phyloP scores from a whole-genome alignment of 2,329 filamentous ascomycete genomes.

The Dactylellina sp. region DNA sequence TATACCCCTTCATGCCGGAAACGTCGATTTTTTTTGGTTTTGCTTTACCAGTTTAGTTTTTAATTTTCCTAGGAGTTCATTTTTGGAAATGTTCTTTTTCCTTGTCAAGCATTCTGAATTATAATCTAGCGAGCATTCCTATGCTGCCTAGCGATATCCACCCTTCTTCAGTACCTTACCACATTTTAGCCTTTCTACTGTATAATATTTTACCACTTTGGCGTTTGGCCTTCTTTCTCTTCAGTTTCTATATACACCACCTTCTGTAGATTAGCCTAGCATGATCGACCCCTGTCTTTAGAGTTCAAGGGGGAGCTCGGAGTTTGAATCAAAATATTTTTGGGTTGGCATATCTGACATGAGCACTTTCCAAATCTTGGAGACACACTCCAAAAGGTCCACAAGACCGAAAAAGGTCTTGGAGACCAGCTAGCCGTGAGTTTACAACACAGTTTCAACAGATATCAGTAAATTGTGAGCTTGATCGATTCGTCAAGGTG shows the following conservation, averaged over 20 bases:
- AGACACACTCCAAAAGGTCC: not conserved
- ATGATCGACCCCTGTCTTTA: slow-evolving; percentile 30
- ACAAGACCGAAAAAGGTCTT: too few species aligned
- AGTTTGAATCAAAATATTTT: slow-evolving; percentile 40
- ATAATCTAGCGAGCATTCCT: slow-evolving; percentile 31
- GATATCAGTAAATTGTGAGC: too few species aligned
- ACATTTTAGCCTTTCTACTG: slow-evolving; percentile 32
- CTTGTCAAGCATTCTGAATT: slow-evolving; percentile 20
- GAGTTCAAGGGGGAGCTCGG: slow-evolving; percentile 14
- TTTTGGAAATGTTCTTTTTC: slow-evolving; percentile 25
- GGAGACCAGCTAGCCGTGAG: too few species aligned
- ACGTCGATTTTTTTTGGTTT: slow-evolving; percentile 21
- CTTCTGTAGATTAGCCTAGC: slow-evolving; percentile 26
- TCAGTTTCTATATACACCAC: slow-evolving; percentile 24
- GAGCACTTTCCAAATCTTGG: slow-evolving; percentile 10
- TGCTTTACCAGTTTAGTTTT: slow-evolving; percentile 32
- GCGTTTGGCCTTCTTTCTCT: slow-evolving; percentile 33
- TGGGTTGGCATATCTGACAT: slow-evolving; percentile 4
- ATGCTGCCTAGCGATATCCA: slow-evolving; percentile 2
- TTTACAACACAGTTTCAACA: too few species aligned
- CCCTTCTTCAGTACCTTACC: not conserved
- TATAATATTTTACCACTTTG: slow-evolving; percentile 39
- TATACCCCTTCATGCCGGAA: slow-evolving; percentile 29
- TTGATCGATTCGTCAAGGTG: too few species aligned
- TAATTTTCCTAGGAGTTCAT: slow-evolving; percentile 44